Conservation (phyloP, 139 green algal genomes). For the Closterium sp. region DNA sequence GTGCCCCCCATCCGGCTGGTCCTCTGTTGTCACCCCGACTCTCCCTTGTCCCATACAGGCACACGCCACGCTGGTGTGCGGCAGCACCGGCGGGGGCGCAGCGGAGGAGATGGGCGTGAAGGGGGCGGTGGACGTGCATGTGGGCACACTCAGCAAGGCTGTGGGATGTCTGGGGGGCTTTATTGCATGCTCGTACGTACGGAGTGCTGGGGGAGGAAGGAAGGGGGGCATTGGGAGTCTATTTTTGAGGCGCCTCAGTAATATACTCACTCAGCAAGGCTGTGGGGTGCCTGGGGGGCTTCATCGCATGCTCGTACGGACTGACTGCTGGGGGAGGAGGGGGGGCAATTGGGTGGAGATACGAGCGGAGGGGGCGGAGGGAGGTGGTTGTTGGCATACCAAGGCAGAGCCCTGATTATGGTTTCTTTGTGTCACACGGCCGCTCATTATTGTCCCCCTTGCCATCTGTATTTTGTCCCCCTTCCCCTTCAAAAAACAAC, state of each 20-base stretch:
- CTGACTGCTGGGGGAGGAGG: not conserved
- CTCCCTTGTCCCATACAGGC: slow-evolving; percentile 72
- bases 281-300: slow-evolving; percentile 80
- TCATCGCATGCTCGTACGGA: slow-evolving; percentile 66
- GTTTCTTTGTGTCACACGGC: no score
- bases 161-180: slow-evolving; percentile 84
- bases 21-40: no score
- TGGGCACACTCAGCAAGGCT: slow-evolving; percentile 95
- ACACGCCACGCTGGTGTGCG: slow-evolving; percentile 89
- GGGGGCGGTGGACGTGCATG: slow-evolving; percentile 76
- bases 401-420: no score
- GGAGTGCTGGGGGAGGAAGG: not conserved
- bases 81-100: slow-evolving; percentile 69
- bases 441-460: no score
- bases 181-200: slow-evolving; percentile 61
- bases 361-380: no score
- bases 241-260: no score
- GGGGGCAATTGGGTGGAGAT: no score
- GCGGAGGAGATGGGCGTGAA: slow-evolving; percentile 59
- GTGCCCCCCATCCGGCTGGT: no score
- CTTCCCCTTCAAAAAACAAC: no score
- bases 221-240: no score
- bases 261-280: slow-evolving; percentile 95
- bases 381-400: no score
- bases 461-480: no score